Percentiles rank a stretch among this genome's conserved stretches.
Evolutionary conservation across 2,329 filamentous ascomycete species (phyloP).

Genomic region (Cercospora janseana): DNA sequence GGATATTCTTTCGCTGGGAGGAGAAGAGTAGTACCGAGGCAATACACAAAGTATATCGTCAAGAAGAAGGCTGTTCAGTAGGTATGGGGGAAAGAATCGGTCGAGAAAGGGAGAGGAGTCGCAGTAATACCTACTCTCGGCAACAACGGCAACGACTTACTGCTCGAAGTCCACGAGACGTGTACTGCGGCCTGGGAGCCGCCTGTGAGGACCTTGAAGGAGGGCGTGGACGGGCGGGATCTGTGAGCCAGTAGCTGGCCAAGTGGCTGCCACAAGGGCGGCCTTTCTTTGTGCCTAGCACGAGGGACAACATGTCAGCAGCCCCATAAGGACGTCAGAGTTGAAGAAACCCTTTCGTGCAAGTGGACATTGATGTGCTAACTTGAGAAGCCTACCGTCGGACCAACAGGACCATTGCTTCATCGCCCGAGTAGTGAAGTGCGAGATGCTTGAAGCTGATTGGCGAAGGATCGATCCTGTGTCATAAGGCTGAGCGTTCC

Average conservation of each 20-base stretch:
- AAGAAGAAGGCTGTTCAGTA: too few species aligned
- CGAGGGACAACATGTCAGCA: not conserved
- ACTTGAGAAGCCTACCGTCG: not conserved
- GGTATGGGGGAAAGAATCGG: too few species aligned
- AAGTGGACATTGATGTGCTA: not conserved
- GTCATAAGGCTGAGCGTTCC: not conserved
- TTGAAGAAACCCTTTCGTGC: conserved; percentile 1
- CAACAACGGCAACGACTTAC: conserved; percentile 1
- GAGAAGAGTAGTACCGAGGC: not conserved
- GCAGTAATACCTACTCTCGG: too few species aligned
- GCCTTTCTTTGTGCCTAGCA: conserved; percentile 8
- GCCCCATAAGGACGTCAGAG: not conserved
- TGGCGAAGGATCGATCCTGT: too few species aligned
- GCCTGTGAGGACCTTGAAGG: too few species aligned
- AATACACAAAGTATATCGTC: not conserved
- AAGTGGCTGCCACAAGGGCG: conserved; percentile 9
- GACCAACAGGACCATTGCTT: not conserved
- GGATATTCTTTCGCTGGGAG: not conserved
- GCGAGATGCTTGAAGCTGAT: too few species aligned
- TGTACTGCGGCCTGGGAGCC: too few species aligned
- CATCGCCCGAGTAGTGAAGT: too few species aligned
- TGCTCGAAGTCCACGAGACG: too few species aligned
- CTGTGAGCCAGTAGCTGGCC: not conserved
- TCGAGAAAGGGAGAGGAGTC: too few species aligned
- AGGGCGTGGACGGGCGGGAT: too few species aligned